A percentile compares a stretch with the other conserved stretches of the same genome.
Conservation (phyloP, 2,329 filamentous ascomycete genomes). For the Endoconidiophora polonica region DNA sequence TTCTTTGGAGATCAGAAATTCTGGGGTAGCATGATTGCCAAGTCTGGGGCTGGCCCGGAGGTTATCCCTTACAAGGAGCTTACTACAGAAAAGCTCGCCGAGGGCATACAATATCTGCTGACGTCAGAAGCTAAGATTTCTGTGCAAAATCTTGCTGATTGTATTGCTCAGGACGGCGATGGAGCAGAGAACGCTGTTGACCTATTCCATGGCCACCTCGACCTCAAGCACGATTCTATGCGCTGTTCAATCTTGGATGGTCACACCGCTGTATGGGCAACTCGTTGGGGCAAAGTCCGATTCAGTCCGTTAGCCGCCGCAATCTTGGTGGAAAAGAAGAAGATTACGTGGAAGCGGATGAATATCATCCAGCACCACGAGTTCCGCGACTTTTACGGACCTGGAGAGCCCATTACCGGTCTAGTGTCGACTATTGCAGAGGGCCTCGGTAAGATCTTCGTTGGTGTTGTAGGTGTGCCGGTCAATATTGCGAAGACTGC, state of each 20-base stretch:
- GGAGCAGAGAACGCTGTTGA: conserved; percentile 53
- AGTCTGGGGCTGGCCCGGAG: conserved; percentile 45
- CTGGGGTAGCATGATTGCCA: conserved; percentile 55
- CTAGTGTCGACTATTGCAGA: conserved; percentile 20
- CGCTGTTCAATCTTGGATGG: conserved; percentile 50
- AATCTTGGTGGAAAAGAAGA: conserved; percentile 42
- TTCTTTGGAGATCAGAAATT: conserved; percentile 71
- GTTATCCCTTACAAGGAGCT: conserved; percentile 54
- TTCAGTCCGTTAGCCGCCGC: conserved; percentile 50
- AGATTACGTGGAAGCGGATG: conserved; percentile 45
- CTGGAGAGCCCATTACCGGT: conserved; percentile 56
- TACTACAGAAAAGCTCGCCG: conserved; percentile 44
- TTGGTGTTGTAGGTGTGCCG: conserved; percentile 32
- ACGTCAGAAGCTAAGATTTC: conserved; percentile 41
- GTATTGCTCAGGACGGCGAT: conserved; percentile 47
- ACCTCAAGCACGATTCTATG: conserved; percentile 36
- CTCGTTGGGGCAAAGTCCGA: conserved; percentile 42
- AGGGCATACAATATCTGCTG: conserved; percentile 54
- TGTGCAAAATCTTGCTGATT: conserved; percentile 40
- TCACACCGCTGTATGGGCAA: conserved; percentile 46
- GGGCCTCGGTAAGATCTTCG: conserved; percentile 8
- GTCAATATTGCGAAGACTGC: conserved; percentile 41
- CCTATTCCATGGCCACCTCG: conserved; percentile 46
- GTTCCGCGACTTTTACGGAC: conserved; percentile 64
- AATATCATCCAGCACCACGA: conserved; percentile 49